phyloP scores from a whole-genome alignment of 2,329 filamentous ascomycete genomes.

The Lasiodiplodia sp. region DNA sequence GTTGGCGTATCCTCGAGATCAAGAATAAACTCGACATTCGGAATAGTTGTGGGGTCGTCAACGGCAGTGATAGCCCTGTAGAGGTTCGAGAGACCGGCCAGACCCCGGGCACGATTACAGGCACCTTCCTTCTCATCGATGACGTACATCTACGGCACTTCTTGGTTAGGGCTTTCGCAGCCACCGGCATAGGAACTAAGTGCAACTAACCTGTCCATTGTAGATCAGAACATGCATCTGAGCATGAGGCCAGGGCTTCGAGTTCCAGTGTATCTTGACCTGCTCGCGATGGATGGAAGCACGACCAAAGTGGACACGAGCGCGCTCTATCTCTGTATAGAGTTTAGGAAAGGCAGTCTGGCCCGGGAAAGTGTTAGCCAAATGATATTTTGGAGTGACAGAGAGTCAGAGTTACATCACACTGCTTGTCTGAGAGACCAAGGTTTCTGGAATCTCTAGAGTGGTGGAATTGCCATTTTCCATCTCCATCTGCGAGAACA shows the following conservation, averaged over 20 bases:
- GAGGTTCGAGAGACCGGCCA: slow-evolving; percentile 13
- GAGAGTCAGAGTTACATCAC: slow-evolving; percentile 8
- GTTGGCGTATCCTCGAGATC: slow-evolving; percentile 15
- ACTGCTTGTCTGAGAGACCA: slow-evolving; percentile 20
- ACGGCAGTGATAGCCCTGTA: slow-evolving; percentile 25
- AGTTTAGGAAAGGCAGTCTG: slow-evolving; percentile 18
- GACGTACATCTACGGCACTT: slow-evolving; percentile 1
- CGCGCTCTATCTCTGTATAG: slow-evolving; percentile 16
- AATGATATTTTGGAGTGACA: background rate
- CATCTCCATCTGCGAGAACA: background rate
- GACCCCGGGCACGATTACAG: slow-evolving; percentile 6
- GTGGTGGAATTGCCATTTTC: slow-evolving; percentile 11
- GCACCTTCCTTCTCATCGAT: slow-evolving; percentile 15
- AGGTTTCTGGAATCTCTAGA: slow-evolving; percentile 14
- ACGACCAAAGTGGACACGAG: background rate
- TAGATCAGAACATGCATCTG: slow-evolving; percentile 25
- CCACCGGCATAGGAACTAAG: background rate
- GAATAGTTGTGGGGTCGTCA: slow-evolving; percentile 1
- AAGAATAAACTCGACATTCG: slow-evolving; percentile 25
- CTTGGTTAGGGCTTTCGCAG: background rate
- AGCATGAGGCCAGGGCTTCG: background rate
- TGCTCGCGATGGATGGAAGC: slow-evolving; percentile 8
- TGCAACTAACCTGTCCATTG: slow-evolving; percentile 15
- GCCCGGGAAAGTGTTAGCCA: background rate
- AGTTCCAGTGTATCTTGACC: background rate